Conservation (phyloP, 2,329 filamentous ascomycete species). For the Lecanicillium sp. region DNA sequence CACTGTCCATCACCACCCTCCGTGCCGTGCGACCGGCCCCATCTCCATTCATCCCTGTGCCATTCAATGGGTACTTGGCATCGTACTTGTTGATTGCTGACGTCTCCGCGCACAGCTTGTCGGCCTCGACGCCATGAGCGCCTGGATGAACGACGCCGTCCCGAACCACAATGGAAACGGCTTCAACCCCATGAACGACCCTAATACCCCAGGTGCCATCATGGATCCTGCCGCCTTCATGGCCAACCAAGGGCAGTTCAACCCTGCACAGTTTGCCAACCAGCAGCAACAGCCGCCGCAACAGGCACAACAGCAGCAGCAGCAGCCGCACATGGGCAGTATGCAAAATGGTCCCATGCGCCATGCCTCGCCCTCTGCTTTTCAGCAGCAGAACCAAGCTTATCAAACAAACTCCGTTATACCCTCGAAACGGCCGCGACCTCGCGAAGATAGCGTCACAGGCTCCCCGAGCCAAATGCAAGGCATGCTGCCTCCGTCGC, state of each 20-base stretch:
- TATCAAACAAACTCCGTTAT: slow-evolving; percentile 83
- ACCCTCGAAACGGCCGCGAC: slow-evolving; percentile 80
- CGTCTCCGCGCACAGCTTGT: slow-evolving; percentile 35
- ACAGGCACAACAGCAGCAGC: slow-evolving; percentile 22
- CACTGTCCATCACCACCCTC: slow-evolving; percentile 27
- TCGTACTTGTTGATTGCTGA: slow-evolving; percentile 36
- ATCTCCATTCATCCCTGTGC: slow-evolving; percentile 32
- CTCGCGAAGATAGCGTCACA: slow-evolving; percentile 74
- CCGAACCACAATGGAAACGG: slow-evolving; percentile 64
- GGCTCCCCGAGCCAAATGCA: slow-evolving; percentile 73
- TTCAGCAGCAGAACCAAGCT: slow-evolving; percentile 55
- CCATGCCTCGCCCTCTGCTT: slow-evolving; percentile 67
- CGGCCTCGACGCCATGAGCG: slow-evolving; percentile 54
- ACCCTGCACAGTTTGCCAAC: slow-evolving; percentile 50
- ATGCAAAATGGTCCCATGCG: slow-evolving; percentile 81
- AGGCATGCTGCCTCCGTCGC: slow-evolving; percentile 69
- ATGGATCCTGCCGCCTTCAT: slow-evolving; percentile 61
- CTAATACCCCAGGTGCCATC: slow-evolving; percentile 49
- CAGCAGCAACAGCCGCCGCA: slow-evolving; percentile 28
- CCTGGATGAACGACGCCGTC: slow-evolving; percentile 66
- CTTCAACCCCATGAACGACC: slow-evolving; percentile 58
- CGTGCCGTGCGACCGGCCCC: slow-evolving; percentile 38
- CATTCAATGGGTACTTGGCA: slow-evolving; percentile 32
- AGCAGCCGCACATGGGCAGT: slow-evolving; percentile 44
- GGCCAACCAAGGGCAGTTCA: slow-evolving; percentile 53